Conservation (phyloP, 768 basidiomycete genomes). For the Collybia sordida region DNA sequence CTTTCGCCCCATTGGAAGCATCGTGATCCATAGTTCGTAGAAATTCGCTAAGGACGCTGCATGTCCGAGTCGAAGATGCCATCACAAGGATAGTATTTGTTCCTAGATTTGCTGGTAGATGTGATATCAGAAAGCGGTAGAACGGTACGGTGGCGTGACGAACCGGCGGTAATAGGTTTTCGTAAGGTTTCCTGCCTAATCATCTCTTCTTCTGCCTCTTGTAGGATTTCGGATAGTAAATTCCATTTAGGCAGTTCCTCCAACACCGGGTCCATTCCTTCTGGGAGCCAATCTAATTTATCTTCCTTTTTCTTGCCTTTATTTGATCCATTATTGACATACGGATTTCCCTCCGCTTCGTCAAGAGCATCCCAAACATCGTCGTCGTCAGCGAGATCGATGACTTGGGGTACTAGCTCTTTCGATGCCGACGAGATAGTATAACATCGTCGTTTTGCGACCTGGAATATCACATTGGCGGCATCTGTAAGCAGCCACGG, state of each 20-base stretch:
- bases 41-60: slow-evolving; percentile 76
- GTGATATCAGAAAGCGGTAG: neutral
- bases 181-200: slow-evolving; percentile 52
- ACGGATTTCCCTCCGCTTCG: slow-evolving; percentile 45
- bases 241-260: slow-evolving; percentile 97
- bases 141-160: neutral
- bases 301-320: slow-evolving; percentile 19
- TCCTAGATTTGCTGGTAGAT: slow-evolving; percentile 39
- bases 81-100: slow-evolving; percentile 84
- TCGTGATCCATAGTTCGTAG: slow-evolving; percentile 62
- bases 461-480: slow-evolving; percentile 81
- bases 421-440: slow-evolving; percentile 35
- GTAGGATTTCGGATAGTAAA: slow-evolving; percentile 76
- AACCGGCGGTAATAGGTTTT: slow-evolving; percentile 24
- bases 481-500: slow-evolving; percentile 94
- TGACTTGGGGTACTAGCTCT: slow-evolving; percentile 21
- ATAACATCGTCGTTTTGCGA: slow-evolving; percentile 83
- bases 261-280: slow-evolving; percentile 78
- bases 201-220: slow-evolving; percentile 90
- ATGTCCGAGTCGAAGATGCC: slow-evolving; percentile 78
- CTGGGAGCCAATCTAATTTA: slow-evolving; percentile 65
- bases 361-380: slow-evolving; percentile 77
- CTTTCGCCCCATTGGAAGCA: slow-evolving; percentile 60
- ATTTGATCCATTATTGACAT: neutral
- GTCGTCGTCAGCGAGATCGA: slow-evolving; percentile 55